A percentile compares a stretch with the other conserved stretches of the same genome.
These are phyloP conservation scores for Aegilops bicornis DNA, from an alignment of 176 grass and related monocot species.

Conservation along the genomic window DNA sequence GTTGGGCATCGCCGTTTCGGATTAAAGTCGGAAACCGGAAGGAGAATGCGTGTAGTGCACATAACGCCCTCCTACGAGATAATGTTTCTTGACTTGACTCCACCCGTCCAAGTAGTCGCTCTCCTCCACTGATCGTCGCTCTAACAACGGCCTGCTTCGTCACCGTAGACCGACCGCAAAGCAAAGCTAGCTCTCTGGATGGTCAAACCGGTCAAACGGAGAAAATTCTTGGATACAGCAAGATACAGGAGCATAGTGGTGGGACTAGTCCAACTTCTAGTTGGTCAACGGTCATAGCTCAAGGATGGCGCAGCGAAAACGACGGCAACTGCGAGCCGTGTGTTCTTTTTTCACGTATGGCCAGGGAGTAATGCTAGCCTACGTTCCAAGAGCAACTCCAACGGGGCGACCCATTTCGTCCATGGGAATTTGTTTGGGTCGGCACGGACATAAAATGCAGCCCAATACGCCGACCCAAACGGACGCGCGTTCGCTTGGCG, in stretches of 20 bases:
- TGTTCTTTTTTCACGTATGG: no score
- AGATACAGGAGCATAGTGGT: no score
- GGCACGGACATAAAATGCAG: no score
- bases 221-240: background rate
- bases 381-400: no score
- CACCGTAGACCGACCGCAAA: no score
- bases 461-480: no score
- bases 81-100: background rate
- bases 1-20: background rate
- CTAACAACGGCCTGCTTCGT: no score
- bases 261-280: conserved; percentile 2
- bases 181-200: background rate
- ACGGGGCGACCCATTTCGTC: no score
- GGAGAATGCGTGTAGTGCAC: background rate
- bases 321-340: no score
- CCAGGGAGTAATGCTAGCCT: no score
- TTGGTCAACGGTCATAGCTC: background rate
- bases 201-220: background rate
- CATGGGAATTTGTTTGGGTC: no score
- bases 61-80: background rate
- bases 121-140: background rate
- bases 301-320: background rate
- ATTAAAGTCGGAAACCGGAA: background rate
- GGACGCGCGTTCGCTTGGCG: no score
- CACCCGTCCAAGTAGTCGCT: background rate